Conservation (phyloP, 164 flowering plant genomes). For the Piper longum region DNA sequence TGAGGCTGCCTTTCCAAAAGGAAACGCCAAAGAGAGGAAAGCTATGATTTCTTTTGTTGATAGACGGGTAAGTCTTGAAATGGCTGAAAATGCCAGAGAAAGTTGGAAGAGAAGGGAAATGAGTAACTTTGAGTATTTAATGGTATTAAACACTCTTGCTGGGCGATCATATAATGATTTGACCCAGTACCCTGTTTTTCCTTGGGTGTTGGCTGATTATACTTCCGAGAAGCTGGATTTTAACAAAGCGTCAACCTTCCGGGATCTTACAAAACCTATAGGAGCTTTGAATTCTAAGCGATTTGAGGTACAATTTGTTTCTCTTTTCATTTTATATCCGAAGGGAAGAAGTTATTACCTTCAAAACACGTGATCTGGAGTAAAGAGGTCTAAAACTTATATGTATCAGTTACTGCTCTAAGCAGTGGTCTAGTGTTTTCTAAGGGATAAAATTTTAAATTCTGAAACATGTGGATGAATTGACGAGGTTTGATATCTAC, state of each 20-base stretch:
- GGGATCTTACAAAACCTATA: conserved; percentile 95
- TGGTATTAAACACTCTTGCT: conserved; percentile 85
- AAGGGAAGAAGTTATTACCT: background rate
- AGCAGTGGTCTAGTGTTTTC: too few relatives aligned
- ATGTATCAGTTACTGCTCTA: too few relatives aligned
- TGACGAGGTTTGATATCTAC: too few relatives aligned
- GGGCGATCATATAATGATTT: conserved; percentile 97
- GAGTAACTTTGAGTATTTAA: conserved; percentile 88
- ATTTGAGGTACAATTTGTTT: conserved; percentile 57
- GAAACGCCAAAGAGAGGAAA: conserved; percentile 52
- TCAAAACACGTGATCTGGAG: background rate
- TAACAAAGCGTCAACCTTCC: conserved; percentile 82
- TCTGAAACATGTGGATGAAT: too few relatives aligned
- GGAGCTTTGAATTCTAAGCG: conserved; percentile 88
- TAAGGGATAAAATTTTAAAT: too few relatives aligned
- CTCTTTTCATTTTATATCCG: background rate
- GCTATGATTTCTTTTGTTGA: conserved; percentile 75
- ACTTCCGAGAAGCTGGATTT: conserved; percentile 85
- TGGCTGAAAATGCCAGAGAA: conserved; percentile 88
- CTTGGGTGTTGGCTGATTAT: conserved; percentile 96
- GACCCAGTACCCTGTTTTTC: conserved; percentile 96
- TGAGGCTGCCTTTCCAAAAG: conserved; percentile 60
- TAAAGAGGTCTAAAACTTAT: too few relatives aligned
- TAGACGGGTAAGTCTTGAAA: conserved; percentile 73
- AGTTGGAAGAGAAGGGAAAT: conserved; percentile 96